Evolutionary conservation across 2,329 filamentous ascomycete genomes (phyloP).

Genomic region (Cladobotryum protrusum): DNA sequence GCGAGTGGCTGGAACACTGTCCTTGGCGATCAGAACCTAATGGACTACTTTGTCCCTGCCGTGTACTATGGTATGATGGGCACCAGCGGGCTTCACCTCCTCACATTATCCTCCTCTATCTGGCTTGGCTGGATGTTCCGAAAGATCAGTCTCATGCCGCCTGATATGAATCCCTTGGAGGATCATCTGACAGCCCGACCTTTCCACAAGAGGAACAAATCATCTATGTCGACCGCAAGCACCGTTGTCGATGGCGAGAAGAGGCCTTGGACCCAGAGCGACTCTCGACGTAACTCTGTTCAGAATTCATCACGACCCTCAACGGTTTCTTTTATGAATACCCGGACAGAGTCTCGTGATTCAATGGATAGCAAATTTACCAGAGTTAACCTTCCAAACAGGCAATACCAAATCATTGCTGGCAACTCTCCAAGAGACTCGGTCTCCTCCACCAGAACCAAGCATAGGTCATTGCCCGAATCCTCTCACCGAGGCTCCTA

Average conservation of each 20-base stretch:
- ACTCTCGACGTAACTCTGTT: slow-evolving; percentile 37
- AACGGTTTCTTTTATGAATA: slow-evolving; percentile 74
- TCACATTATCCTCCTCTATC: slow-evolving; percentile 64
- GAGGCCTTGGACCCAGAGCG: slow-evolving; percentile 42
- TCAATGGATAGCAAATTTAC: slow-evolving; percentile 50
- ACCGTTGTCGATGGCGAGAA: slow-evolving; percentile 47
- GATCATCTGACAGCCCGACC: slow-evolving; percentile 70
- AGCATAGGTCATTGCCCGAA: slow-evolving; percentile 38
- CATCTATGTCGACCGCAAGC: slow-evolving; percentile 43
- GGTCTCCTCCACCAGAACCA: slow-evolving; percentile 38
- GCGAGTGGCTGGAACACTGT: slow-evolving; percentile 59
- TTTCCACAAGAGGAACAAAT: slow-evolving; percentile 68
- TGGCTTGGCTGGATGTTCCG: slow-evolving; percentile 76
- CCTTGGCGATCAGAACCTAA: slow-evolving; percentile 49
- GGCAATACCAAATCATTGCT: slow-evolving; percentile 47
- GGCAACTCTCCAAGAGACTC: slow-evolving; percentile 39
- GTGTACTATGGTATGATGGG: slow-evolving; percentile 63
- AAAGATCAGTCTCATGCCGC: slow-evolving; percentile 73
- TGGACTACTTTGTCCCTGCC: slow-evolving; percentile 55
- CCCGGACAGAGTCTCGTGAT: slow-evolving; percentile 57
- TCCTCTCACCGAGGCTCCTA: slow-evolving; percentile 40
- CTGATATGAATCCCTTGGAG: slow-evolving; percentile 93
- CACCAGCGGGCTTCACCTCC: slow-evolving; percentile 60
- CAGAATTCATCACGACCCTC: slow-evolving; percentile 42
- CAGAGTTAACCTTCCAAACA: slow-evolving; percentile 46